Evolutionary conservation across 164 flowering plant genomes (phyloP).

Genomic region (Umbilicus rupestris): DNA sequence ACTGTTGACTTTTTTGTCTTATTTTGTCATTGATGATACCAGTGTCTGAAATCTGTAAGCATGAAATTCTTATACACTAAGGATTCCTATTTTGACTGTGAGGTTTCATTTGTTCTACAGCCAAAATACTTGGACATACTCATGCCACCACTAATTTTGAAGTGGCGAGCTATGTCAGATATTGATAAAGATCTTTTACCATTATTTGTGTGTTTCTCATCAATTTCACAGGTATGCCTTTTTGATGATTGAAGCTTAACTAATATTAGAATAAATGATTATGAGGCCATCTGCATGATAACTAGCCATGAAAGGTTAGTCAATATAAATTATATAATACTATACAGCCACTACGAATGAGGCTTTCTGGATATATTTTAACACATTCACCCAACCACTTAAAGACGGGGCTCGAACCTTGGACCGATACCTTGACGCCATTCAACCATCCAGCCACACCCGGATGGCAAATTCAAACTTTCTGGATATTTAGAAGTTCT

Average conservation of each 20-base stretch:
- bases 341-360: too few relatives aligned
- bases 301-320: background rate
- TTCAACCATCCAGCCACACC: too few relatives aligned
- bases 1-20: background rate
- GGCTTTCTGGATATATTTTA: too few relatives aligned
- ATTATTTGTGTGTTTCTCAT: slow-evolving; percentile 88
- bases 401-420: too few relatives aligned
- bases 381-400: too few relatives aligned
- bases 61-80: background rate
- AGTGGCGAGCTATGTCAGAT: slow-evolving; percentile 94
- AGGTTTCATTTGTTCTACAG: slow-evolving; percentile 30
- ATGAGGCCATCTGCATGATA: too few relatives aligned
- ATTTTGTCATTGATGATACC: background rate
- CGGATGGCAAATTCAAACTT: too few relatives aligned
- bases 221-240: slow-evolving; percentile 97
- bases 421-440: too few relatives aligned
- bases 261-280: too few relatives aligned
- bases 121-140: slow-evolving; percentile 74
- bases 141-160: slow-evolving; percentile 92
- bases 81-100: background rate
- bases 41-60: background rate
- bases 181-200: slow-evolving; percentile 92
- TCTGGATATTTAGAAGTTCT: slow-evolving; percentile 84
- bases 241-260: too few relatives aligned
- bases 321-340: too few relatives aligned